Evolutionary conservation across 2,329 filamentous ascomycete genomes (phyloP).

Genomic region (Sporothrix brasiliensis): DNA sequence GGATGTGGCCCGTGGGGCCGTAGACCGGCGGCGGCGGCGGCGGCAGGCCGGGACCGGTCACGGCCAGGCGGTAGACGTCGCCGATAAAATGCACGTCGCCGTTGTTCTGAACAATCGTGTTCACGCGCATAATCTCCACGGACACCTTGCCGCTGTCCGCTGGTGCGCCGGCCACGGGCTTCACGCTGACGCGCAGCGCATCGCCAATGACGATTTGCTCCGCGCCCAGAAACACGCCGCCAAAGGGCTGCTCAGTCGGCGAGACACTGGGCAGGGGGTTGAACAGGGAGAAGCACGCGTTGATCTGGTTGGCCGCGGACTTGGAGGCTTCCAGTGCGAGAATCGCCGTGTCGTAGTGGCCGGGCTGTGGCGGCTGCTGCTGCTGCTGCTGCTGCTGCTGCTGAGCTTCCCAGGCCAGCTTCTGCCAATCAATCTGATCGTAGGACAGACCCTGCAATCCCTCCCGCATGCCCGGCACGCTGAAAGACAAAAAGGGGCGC

Average conservation of each 20-base stretch:
- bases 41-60: slow-evolving; percentile 23
- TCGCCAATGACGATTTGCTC: slow-evolving; percentile 45
- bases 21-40: slow-evolving; percentile 7
- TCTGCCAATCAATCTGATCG: slow-evolving; percentile 41
- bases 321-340: slow-evolving; percentile 46
- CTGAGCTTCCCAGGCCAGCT: slow-evolving; percentile 35
- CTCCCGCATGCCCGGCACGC: slow-evolving; percentile 41
- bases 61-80: slow-evolving; percentile 39
- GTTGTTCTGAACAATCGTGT: slow-evolving; percentile 38
- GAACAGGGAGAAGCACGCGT: slow-evolving; percentile 44
- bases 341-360: slow-evolving; percentile 26
- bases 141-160: slow-evolving; percentile 65
- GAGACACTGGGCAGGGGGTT: slow-evolving; percentile 38
- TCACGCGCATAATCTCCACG: slow-evolving; percentile 41
- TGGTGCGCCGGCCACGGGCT: slow-evolving; percentile 49
- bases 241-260: slow-evolving; percentile 37
- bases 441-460: slow-evolving; percentile 39
- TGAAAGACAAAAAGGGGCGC: slow-evolving; percentile 47
- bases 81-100: slow-evolving; percentile 39
- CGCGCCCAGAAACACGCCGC: slow-evolving; percentile 45
- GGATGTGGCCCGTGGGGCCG: slow-evolving; percentile 29
- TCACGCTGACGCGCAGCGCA: slow-evolving; percentile 42
- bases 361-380: slow-evolving; percentile 9
- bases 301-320: slow-evolving; percentile 44
- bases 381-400: slow-evolving; percentile 30